phyloP scores from a whole-genome alignment of 208 protist species.

The Crithidia thermophila region DNA sequence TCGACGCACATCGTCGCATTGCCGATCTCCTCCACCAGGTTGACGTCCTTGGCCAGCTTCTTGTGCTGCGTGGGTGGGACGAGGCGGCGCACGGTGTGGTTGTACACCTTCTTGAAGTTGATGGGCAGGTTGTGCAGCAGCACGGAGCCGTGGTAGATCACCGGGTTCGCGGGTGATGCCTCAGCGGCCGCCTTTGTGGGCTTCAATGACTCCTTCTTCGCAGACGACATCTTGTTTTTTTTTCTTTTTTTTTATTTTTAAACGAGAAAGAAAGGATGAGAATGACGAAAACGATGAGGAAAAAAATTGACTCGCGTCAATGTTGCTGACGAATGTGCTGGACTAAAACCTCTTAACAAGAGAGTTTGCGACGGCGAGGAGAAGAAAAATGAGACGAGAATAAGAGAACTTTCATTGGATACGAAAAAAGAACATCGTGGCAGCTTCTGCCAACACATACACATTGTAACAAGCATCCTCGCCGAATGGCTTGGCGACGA shows the following conservation, averaged over 20 bases:
- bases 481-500: too few species aligned
- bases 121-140: slow-evolving; percentile 65
- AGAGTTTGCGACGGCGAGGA: too few species aligned
- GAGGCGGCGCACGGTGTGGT: slow-evolving; percentile 57
- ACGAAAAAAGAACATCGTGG: too few species aligned
- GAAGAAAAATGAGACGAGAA: too few species aligned
- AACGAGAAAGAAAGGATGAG: too few species aligned
- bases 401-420: too few species aligned
- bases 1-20: slow-evolving; percentile 75
- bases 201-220: slow-evolving; percentile 17
- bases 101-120: slow-evolving; percentile 70
- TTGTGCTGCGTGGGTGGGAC: slow-evolving; percentile 38
- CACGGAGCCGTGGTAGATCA: slow-evolving; percentile 67
- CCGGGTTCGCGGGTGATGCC: slow-evolving; percentile 17
- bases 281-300: too few species aligned
- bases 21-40: slow-evolving; percentile 73
- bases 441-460: too few species aligned
- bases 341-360: too few species aligned
- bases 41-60: slow-evolving; percentile 31
- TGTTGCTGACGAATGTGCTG: too few species aligned
- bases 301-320: too few species aligned
- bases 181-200: neutral
- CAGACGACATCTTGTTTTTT: neutral
- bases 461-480: too few species aligned
- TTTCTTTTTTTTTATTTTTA: neutral